These are phyloP conservation scores for Xanthoparmelia taractica DNA, from an alignment of 495 filamentous ascomycete species.

Conservation along the genomic window DNA sequence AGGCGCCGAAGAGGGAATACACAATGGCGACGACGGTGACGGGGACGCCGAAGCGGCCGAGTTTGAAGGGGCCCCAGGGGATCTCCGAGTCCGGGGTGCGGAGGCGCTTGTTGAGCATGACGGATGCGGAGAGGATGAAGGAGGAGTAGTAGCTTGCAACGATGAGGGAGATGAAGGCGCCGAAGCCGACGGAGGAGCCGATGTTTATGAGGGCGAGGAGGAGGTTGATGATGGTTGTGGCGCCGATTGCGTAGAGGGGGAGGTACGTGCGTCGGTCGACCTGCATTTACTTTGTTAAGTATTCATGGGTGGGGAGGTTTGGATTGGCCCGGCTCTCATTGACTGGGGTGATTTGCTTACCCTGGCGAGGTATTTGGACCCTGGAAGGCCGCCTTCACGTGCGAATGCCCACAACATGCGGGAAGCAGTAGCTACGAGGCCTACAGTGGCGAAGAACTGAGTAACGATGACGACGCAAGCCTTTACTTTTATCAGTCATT, in stretches of 20 bases:
- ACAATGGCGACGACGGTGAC: constrained; percentile 7
- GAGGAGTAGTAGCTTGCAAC: constrained; percentile 38
- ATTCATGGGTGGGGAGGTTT: not conserved
- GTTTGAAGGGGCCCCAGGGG: constrained; percentile 10
- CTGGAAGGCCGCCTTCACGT: constrained; percentile 42
- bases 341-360: constrained; percentile 14
- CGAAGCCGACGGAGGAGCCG: constrained; percentile 42
- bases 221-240: constrained; percentile 34
- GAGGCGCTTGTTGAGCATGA: constrained; percentile 38
- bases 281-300: too few species aligned
- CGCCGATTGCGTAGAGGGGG: constrained; percentile 34
- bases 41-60: constrained; percentile 13
- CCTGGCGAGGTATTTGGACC: constrained; percentile 31
- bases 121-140: constrained; percentile 35
- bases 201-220: constrained; percentile 45
- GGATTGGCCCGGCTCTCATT: too few species aligned
- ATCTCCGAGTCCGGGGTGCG: constrained; percentile 1
- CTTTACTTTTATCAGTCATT: too few species aligned
- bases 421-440: constrained; percentile 40
- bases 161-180: constrained; percentile 40
- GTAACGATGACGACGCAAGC: constrained; percentile 33
- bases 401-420: constrained; percentile 49
- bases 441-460: constrained; percentile 29
- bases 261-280: constrained; percentile 27
- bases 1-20: constrained; percentile 7